Base-by-base conservation (phyloP, 108 stramenopile species). In the Discostella pseudostelligera region DNA sequence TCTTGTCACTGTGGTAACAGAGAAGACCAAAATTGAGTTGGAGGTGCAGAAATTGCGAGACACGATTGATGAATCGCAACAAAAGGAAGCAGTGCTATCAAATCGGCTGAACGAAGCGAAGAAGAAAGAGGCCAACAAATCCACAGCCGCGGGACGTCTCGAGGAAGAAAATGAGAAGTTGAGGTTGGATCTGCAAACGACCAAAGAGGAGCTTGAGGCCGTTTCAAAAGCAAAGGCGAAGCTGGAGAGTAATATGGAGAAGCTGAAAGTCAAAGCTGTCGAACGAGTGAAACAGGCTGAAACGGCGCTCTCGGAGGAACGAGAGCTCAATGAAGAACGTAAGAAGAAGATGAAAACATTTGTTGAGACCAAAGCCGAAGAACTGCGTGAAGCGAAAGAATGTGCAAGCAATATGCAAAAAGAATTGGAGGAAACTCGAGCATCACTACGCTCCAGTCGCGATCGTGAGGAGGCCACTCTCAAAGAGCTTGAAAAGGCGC, bases 261-360 rank as follows among this genome's bases (percentile, higher is more conserved):
- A 85, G 32, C 58, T 86, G 10, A 83, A 81, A 51, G 61, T 78
- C 57, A 81, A 83, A 70, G 71, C 77, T 29, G 79, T 76, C 32
- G 74, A 72, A 39, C 54, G 82, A 24, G 71, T 82, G 11, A 76
- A 80, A 65, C 80, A 86, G 44, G 63, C 85, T n/a, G 92, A 93
- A 59, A 62, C 63, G 1, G 74, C 85, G 0, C 76, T 93, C 5
- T 43, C 60, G 10, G 84, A 88, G 44, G 88, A 93, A 63, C 79
- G 84, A 28, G 78, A 78, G 44, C 76, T 93, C 9, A 89, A 93
- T 59, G 84, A 88, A 32, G 88, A 93, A 56, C 70, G 92, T 19
- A 93, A 93, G 56, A 73, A 74, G 59, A 89, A 89, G 73, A 93
- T 93, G 92, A 93, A 88, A 59, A 48, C 59, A 19, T 92, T 93